Evolutionary conservation across 1,284 basidiomycete genomes (phyloP), one percentile per base, ranked within the genome.

Genomic region (Rhodotorula glutinis): DNA sequence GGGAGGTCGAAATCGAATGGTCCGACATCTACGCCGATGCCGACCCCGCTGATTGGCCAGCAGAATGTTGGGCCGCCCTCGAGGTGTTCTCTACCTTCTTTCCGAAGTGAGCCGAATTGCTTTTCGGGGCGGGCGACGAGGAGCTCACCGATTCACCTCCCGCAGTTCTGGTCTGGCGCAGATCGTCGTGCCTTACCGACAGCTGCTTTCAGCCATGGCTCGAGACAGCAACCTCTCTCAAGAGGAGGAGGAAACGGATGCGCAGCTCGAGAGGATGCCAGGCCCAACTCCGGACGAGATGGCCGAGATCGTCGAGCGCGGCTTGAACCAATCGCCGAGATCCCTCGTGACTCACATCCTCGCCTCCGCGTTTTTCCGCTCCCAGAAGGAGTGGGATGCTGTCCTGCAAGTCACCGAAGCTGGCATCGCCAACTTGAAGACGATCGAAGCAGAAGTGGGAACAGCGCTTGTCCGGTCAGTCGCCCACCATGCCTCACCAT

Each of bases 321-420:
- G 85, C 0, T 85, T 85, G 70, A 75, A 83, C 11, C 78, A 78
- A 25, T 76, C 87, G 11, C 79, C 83, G 8, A 81, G 86, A 65
- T 91, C 88, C 0, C 80, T 92, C 10, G 79, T 95, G 47, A 87
- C 87, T 1, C 86, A 86, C 75, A 84, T 90, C 33, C 83, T 94
- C 49, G 65, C 67, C 4, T 57, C 56, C 0, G n/a, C 60, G 1
- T 72, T 63, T 46, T 81, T 88, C 58, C 82, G 85, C 0, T 85
- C 88, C 38, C 89, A 93, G 73, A 79, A 82, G 25, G 93, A 98
- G 77, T 91, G 89, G 77, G 82, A 87, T 54, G 88, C 87, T 68
- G 85, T 87, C 0, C 85, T 91, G 62, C 84, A 85, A 57, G 83
- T 86, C 1, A 84, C 88, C 2, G 89, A 91, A 72, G 85, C 82